Percentiles rank a stretch among this genome's conserved stretches.
Conservation (phyloP, 352 stramenopile genomes). For the Phytophthora foliorum region DNA sequence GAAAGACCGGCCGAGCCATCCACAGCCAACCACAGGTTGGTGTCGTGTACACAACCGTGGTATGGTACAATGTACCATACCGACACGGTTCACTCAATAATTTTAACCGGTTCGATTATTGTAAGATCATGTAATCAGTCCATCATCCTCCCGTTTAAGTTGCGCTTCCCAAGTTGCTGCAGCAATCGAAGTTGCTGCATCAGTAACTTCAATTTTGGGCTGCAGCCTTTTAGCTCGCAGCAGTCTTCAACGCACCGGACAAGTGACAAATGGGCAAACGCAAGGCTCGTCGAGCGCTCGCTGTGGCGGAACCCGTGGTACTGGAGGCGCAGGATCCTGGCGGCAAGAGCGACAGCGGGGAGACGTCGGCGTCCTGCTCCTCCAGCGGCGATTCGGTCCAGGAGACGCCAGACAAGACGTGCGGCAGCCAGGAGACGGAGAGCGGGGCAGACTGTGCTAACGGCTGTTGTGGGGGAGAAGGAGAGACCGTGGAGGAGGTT, state of each 20-base stretch:
- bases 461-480: conserved; percentile 3
- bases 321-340: conserved; percentile 8
- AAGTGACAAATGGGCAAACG: conserved; percentile 25
- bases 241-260: conserved; percentile 2
- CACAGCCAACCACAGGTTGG: conserved; percentile 35
- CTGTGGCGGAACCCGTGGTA: background rate
- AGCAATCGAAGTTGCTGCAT: background rate
- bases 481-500: background rate
- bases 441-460: background rate
- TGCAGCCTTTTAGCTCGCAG: too few species aligned
- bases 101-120: background rate
- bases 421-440: background rate
- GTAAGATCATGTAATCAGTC: conserved; percentile 7
- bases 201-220: background rate
- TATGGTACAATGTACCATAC: conserved; percentile 9
- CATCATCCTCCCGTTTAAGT: background rate
- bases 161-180: background rate
- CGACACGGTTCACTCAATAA: background rate
- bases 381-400: conserved; percentile 19
- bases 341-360: conserved; percentile 35
- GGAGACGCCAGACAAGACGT: conserved; percentile 1
- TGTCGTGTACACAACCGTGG: conserved; percentile 12
- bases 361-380: conserved; percentile 35
- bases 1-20: conserved; percentile 5
- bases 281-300: conserved; percentile 7